Percentiles rank a stretch among this genome's conserved stretches.
phyloP scores from a whole-genome alignment of 2,329 filamentous ascomycete species.

The Aspergillaceae sp. region DNA sequence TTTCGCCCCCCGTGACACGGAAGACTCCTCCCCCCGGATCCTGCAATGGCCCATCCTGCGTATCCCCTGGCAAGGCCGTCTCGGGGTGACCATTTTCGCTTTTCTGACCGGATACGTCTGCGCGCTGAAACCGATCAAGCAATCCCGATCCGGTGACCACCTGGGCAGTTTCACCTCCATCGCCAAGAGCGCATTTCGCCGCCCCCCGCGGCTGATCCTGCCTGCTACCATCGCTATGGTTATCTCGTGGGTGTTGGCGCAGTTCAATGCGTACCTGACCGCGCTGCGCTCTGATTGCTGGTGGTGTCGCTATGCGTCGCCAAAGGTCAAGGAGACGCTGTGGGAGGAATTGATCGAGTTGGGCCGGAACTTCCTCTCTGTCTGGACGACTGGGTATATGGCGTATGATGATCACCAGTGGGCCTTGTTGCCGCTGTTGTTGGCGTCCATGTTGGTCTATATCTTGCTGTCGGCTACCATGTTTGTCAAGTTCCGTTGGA shows the following conservation, averaged over 20 bases:
- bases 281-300: conserved; percentile 42
- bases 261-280: conserved; percentile 42
- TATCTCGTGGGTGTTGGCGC: conserved; percentile 43
- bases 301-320: conserved; percentile 46
- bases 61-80: conserved; percentile 47
- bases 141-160: conserved; percentile 40
- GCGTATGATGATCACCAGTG: conserved; percentile 49
- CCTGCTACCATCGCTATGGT: conserved; percentile 45
- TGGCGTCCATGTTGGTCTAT: conserved; percentile 45
- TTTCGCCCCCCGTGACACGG: conserved; percentile 41
- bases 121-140: conserved; percentile 47
- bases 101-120: conserved; percentile 51
- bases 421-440: conserved; percentile 44
- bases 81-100: conserved; percentile 49
- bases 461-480: conserved; percentile 38
- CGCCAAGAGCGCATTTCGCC: conserved; percentile 47
- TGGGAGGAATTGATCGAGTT: conserved; percentile 38
- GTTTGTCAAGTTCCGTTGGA: conserved; percentile 41
- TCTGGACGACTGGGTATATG: conserved; percentile 46
- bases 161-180: conserved; percentile 40
- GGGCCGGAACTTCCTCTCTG: conserved; percentile 38
- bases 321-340: conserved; percentile 36
- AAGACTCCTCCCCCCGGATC: conserved; percentile 36
- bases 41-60: conserved; percentile 47
- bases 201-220: conserved; percentile 44